Base-by-base conservation (phyloP, 2,329 filamentous ascomycete genomes). In the Aspergillus transmontanensis region DNA sequence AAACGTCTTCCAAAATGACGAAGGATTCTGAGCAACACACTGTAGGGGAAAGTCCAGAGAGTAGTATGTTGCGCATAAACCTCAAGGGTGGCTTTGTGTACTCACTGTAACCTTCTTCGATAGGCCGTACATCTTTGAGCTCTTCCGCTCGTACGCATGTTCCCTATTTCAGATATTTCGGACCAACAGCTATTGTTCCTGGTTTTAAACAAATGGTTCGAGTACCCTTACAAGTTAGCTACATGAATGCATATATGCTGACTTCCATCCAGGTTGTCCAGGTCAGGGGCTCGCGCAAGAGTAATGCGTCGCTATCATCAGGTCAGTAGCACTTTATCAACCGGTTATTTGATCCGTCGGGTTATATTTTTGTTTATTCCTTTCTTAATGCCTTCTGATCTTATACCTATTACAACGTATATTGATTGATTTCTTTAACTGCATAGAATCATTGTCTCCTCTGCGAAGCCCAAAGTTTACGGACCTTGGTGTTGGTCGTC, bases 151-250 rank as follows among this genome's bases (percentile, higher is more conserved):
- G 76, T 60, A 79, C 77, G 11, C 77, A 80, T 59, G 91, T 96
- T 66, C 93, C 93, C 0, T 97, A 95, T 75, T 96, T 96, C 71
- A 85, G 93, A 64, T 96, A 95, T 77, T 95, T 96, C 74, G 93
- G 93, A 0, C 92, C 92, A 0, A 96, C 93, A 1, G 93, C 93
- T 66, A 96, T 96, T 72, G 92, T 95, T 58, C 93, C 93, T 1
- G 93, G 93, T 26, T 96, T 93, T 80, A 96, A 96, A 78, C 92
- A 96, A 76, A 96, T 96, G 92, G 91, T 96, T 30, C 23, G 69
- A 54, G 51, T 39, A 21, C 36, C n/a, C 39, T n/a, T n/a, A 9
- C 51, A 9, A 19, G 9, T 32, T 50, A 23, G 16, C 53, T 59
- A 6, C 6, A 4, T 39, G n/a, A 23, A 39, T 46, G 36, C 43